Base-by-base conservation (phyloP, 2,329 filamentous ascomycete species). In the Fusarium lateritium region DNA sequence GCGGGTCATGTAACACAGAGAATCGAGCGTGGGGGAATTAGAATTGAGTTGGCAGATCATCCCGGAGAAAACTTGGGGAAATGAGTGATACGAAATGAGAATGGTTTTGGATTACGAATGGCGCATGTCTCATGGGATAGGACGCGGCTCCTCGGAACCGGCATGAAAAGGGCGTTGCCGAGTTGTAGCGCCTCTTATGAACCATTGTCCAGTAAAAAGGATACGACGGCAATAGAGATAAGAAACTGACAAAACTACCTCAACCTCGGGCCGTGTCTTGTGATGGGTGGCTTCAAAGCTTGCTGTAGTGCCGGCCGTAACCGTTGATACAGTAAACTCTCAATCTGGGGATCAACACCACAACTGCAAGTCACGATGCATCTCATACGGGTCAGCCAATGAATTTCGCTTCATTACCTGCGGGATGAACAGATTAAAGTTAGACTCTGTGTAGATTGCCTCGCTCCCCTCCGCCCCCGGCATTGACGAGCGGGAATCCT, bases 61-160 rank as follows among this genome's bases (percentile, higher is more conserved):
- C 31, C 58, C 49, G 58, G 62, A 62, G 51, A 62, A 66, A 67
- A 51, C 62, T 58, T 54, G 62, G 65, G 58, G 63, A 64, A 67
- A 21, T 51, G 7, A 50, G 13, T 28, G 34, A 22, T 22, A 28
- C 31, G 38, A 14, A 19, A 28, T 49, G 28, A 49, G 34, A 38
- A 43, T 31, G 7, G 11, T 31, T 50, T 55, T n/a, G n/a, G 13
- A 46, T 33, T 50, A 62, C 26, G 39, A 40, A 46, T 54, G 24
- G 40, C 33, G 11, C 9, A 13, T 36, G 47, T 57, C 14, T 31
- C 34, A 17, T 31, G 38, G 15, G 42, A 45, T 24, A 22, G 13
- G 46, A 40, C 21, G 42, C 38, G 52, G 40, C 14, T 60, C 52
- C 21, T 26, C 28, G 33, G 28, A 34, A n/a, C 19, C 26, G 2